phyloP scores from a whole-genome alignment of 1,139 yeast species.

The Hansenula lynferdii region DNA sequence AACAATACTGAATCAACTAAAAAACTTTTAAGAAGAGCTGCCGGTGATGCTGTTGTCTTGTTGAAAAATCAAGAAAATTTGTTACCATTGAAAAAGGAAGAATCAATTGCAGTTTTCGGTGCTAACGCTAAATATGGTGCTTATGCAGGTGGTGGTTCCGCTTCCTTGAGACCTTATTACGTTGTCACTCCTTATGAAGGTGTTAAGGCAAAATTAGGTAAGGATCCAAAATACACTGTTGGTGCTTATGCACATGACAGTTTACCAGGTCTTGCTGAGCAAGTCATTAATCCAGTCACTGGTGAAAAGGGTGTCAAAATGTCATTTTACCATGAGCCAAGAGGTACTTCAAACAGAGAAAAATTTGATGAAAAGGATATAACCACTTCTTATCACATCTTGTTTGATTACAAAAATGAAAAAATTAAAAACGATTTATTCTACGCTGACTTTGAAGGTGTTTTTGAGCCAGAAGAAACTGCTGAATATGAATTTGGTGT shows the following conservation, averaged over 20 bases:
- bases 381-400: slow-evolving; percentile 33
- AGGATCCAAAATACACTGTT: slow-evolving; percentile 28
- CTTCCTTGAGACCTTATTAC: slow-evolving; percentile 41
- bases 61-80: slow-evolving; percentile 45
- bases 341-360: slow-evolving; percentile 27
- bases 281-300: slow-evolving; percentile 25
- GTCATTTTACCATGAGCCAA: slow-evolving; percentile 38
- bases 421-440: slow-evolving; percentile 26
- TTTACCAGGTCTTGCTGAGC: slow-evolving; percentile 28
- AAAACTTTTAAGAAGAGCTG: slow-evolving; percentile 39
- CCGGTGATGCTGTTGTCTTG: slow-evolving; percentile 48
- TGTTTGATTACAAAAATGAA: slow-evolving; percentile 43
- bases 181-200: slow-evolving; percentile 43
- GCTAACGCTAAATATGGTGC: slow-evolving; percentile 42
- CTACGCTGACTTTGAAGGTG: slow-evolving; percentile 44
- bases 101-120: slow-evolving; percentile 44
- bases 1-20: slow-evolving; percentile 41
- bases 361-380: slow-evolving; percentile 34
- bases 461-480: slow-evolving; percentile 39
- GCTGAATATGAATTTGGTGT: slow-evolving; percentile 50
- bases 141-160: slow-evolving; percentile 51
- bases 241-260: slow-evolving; percentile 33
- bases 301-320: slow-evolving; percentile 41
- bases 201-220: slow-evolving; percentile 28
- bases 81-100: slow-evolving; percentile 36